phyloP scores from a whole-genome alignment of 2,329 filamentous ascomycete genomes.

The Cyphellophora europaea region DNA sequence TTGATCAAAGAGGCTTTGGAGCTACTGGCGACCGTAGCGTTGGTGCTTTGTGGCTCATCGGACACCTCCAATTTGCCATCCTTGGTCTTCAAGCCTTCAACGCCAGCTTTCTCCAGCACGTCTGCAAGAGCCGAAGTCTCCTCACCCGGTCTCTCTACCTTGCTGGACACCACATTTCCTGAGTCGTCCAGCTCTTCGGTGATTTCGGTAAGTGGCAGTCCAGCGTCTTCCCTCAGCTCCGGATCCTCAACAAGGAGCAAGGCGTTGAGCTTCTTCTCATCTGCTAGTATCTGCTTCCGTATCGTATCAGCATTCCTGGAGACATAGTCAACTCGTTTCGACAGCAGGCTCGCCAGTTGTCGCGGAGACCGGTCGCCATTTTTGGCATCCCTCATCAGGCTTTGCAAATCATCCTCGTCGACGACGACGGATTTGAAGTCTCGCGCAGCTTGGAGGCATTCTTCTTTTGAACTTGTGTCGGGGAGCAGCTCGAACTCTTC shows the following conservation, averaged over 20 bases:
- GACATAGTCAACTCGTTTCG: conserved; percentile 80
- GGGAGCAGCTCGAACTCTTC: conserved; percentile 61
- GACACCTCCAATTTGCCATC: conserved; percentile 8
- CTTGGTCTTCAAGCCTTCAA: conserved; percentile 37
- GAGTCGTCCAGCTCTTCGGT: conserved; percentile 86
- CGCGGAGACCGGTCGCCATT: conserved; percentile 39
- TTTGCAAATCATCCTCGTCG: conserved; percentile 44
- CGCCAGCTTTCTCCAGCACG: conserved; percentile 66
- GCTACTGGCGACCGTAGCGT: not conserved
- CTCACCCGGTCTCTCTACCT: conserved; percentile 57
- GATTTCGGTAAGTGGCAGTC: conserved; percentile 78
- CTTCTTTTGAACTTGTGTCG: conserved; percentile 38
- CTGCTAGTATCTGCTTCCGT: conserved; percentile 59
- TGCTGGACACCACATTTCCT: conserved; percentile 67
- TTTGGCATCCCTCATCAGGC: conserved; percentile 38
- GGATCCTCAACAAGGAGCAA: conserved; percentile 52
- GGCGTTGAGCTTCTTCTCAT: conserved; percentile 61
- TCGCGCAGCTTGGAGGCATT: conserved; percentile 40
- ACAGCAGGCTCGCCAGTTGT: conserved; percentile 60
- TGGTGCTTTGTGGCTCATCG: conserved; percentile 4
- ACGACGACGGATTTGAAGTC: conserved; percentile 37
- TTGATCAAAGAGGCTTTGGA: not conserved
- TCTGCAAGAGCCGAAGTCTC: conserved; percentile 60
- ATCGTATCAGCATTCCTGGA: conserved; percentile 68
- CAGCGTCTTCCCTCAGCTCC: conserved; percentile 56